Conservation (phyloP, 1,284 basidiomycete species). For the Farysia itapuensis region DNA sequence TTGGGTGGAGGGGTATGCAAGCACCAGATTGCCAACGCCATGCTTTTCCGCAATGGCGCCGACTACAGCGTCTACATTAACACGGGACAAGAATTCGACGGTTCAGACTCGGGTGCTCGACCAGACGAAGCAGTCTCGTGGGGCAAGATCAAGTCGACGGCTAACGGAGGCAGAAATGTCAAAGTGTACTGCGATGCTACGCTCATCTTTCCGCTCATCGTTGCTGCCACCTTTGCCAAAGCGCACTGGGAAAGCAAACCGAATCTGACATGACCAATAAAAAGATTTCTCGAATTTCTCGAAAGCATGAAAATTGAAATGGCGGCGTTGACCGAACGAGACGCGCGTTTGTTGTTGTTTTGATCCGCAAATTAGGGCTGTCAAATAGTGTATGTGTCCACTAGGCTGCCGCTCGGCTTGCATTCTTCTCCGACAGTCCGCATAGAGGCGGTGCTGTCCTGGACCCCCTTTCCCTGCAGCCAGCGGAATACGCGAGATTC, state of each 20-base stretch:
- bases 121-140: slow-evolving; percentile 99
- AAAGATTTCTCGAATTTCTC: too few species aligned
- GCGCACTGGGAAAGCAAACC: slow-evolving; percentile 22
- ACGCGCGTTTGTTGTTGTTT: too few species aligned
- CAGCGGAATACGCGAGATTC: too few species aligned
- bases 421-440: too few species aligned
- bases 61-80: slow-evolving; percentile 98
- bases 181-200: slow-evolving; percentile 82
- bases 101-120: slow-evolving; percentile 92
- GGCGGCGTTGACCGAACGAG: too few species aligned
- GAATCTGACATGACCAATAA: too few species aligned
- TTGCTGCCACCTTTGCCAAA: slow-evolving; percentile 76
- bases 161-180: slow-evolving; percentile 76
- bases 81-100: slow-evolving; percentile 98
- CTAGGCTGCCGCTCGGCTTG: too few species aligned
- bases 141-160: slow-evolving; percentile 86
- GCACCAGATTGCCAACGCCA: slow-evolving; percentile 98
- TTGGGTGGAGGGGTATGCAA: slow-evolving; percentile 98
- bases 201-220: slow-evolving; percentile 83
- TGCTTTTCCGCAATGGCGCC: slow-evolving; percentile 97
- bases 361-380: too few species aligned
- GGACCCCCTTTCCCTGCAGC: too few species aligned
- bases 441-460: too few species aligned
- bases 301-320: too few species aligned
- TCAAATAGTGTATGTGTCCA: too few species aligned